A percentile compares a stretch with the other conserved stretches of the same genome.
phyloP scores from a whole-genome alignment of 441 rosid species.

The Erysimum cheiri region DNA sequence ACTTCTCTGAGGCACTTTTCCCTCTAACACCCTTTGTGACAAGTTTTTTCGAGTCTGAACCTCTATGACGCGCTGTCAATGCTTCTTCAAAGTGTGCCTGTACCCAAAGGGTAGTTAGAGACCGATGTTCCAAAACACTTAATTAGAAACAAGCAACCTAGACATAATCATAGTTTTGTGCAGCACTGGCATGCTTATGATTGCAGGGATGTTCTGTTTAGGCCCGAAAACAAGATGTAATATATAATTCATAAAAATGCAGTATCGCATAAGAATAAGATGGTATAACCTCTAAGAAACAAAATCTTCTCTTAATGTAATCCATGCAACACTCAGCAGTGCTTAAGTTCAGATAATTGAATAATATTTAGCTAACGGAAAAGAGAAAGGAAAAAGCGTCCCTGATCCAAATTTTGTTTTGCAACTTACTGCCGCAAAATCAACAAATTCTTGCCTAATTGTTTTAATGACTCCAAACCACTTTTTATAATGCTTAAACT shows the following conservation, averaged over 20 bases:
- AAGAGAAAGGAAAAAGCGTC: neutral
- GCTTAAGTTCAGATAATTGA: neutral
- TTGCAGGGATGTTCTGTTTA: constrained; percentile 18
- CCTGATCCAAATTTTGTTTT: neutral
- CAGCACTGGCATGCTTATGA: constrained; percentile 18
- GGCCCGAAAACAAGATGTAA: constrained; percentile 15
- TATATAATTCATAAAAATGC: constrained; percentile 3
- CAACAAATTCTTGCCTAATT: neutral
- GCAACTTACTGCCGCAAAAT: constrained; percentile 1
- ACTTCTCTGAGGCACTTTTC: constrained; percentile 80
- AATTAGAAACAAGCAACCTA: constrained; percentile 24
- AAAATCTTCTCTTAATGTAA: constrained; percentile 1
- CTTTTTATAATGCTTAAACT: neutral
- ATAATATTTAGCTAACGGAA: constrained; percentile 8
- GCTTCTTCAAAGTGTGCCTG: constrained; percentile 98
- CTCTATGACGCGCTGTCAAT: constrained; percentile 80
- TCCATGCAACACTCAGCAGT: neutral
- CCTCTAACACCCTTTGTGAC: constrained; percentile 83
- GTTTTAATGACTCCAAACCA: constrained; percentile 15
- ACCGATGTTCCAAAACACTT: constrained; percentile 1
- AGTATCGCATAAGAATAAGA: neutral
- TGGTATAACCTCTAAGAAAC: constrained; percentile 12
- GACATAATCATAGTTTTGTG: constrained; percentile 11
- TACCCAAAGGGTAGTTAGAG: constrained; percentile 43
- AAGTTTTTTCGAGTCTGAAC: constrained; percentile 82